Evolutionary conservation across 352 stramenopile genomes (phyloP).

Genomic region (Peronospora farinosa): DNA sequence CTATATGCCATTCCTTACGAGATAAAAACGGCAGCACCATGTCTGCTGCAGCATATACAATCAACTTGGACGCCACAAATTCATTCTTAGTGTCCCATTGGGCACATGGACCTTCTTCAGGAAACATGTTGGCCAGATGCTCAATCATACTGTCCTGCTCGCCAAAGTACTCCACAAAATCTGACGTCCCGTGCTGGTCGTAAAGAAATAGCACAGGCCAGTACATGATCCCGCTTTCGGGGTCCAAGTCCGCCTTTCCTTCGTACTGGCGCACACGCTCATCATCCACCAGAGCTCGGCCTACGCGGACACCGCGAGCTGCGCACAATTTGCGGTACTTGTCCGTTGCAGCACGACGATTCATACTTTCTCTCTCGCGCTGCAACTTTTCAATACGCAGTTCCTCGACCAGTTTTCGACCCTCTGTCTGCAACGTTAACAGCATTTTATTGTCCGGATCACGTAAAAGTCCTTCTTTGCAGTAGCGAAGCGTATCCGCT

Average conservation of each 20-base stretch:
- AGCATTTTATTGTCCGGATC: slow-evolving; percentile 78
- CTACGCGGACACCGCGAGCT: slow-evolving; percentile 57
- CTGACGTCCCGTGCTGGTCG: slow-evolving; percentile 76
- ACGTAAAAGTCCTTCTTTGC: slow-evolving; percentile 59
- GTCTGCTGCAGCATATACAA: slow-evolving; percentile 67
- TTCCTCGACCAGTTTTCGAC: slow-evolving; percentile 51
- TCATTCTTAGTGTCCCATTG: slow-evolving; percentile 68
- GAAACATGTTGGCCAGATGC: slow-evolving; percentile 87
- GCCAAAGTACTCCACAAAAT: slow-evolving; percentile 78
- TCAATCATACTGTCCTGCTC: slow-evolving; percentile 79
- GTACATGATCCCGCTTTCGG: slow-evolving; percentile 50
- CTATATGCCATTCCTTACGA: slow-evolving; percentile 69
- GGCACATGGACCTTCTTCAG: slow-evolving; percentile 75
- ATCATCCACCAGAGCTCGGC: slow-evolving; percentile 68
- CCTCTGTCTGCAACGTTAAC: slow-evolving; percentile 60
- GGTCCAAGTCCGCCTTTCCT: slow-evolving; percentile 70
- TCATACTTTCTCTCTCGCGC: slow-evolving; percentile 62
- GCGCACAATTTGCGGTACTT: slow-evolving; percentile 76
- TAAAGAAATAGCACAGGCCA: slow-evolving; percentile 85
- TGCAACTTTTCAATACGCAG: slow-evolving; percentile 56
- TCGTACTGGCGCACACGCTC: slow-evolving; percentile 78
- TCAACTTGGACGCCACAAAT: slow-evolving; percentile 72
- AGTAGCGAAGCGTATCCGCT: slow-evolving; percentile 77
- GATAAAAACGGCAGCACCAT: slow-evolving; percentile 61
- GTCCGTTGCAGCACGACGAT: slow-evolving; percentile 54